Evolutionary conservation across 1,284 basidiomycete genomes (phyloP).

Genomic region (Stygiomarasmius scandens): DNA sequence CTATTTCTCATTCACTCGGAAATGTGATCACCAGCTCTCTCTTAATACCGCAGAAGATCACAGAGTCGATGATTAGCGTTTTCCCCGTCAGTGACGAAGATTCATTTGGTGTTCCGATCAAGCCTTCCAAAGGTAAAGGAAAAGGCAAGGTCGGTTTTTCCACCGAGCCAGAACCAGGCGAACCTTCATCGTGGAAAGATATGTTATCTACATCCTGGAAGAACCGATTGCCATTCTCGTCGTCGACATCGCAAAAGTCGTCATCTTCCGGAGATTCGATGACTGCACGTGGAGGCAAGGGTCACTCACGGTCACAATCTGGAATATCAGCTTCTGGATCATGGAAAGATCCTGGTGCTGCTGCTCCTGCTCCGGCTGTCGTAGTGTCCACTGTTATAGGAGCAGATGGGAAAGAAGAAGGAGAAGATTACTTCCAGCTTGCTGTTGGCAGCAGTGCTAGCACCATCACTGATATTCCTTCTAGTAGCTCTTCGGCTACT

Average conservation of each 20-base stretch:
- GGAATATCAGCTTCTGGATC: conserved; percentile 36
- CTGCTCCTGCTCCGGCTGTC: conserved; percentile 51
- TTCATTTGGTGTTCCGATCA: conserved; percentile 30
- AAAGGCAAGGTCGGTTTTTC: conserved; percentile 26
- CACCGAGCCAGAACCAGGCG: not conserved
- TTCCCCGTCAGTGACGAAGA: conserved; percentile 16
- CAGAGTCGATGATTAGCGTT: conserved; percentile 5
- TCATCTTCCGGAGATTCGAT: conserved; percentile 16
- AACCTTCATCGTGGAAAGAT: conserved; percentile 12
- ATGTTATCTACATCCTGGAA: conserved; percentile 39
- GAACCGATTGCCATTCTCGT: conserved; percentile 36
- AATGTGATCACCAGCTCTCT: conserved; percentile 27
- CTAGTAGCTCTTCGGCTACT: conserved; percentile 42
- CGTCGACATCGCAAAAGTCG: conserved; percentile 40
- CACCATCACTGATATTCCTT: conserved; percentile 22
- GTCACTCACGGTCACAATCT: conserved; percentile 39
- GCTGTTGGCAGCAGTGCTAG: conserved; percentile 18
- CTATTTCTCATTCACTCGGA: conserved; percentile 49
- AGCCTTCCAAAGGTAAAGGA: conserved; percentile 30
- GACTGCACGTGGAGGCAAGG: conserved; percentile 3
- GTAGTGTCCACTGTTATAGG: conserved; percentile 48
- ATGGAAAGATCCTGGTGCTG: conserved; percentile 54
- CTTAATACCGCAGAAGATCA: conserved; percentile 11
- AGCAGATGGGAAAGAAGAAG: conserved; percentile 40
- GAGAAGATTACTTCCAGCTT: conserved; percentile 37